Evolutionary conservation across 306 rosid genomes (phyloP).

Genomic region (Trichosanthes cucumerina): DNA sequence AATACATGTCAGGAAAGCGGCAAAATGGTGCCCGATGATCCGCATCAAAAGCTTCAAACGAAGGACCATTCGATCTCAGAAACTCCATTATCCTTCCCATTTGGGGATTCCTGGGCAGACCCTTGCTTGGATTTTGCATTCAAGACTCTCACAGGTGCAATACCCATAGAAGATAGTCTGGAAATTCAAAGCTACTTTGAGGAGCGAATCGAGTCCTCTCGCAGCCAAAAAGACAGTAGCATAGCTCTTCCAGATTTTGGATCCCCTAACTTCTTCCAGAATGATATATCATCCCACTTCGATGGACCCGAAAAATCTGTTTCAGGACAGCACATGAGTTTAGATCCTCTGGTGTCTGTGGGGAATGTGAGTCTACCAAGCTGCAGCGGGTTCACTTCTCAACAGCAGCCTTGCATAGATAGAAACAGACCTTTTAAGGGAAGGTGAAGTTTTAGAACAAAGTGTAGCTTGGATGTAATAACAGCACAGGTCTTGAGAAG

Average conservation of each 20-base stretch:
- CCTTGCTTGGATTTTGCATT: conserved; percentile 75
- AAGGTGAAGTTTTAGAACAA: conserved; percentile 33
- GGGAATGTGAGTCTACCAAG: conserved; percentile 25
- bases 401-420: conserved; percentile 33
- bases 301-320: conserved; percentile 40
- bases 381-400: conserved; percentile 37
- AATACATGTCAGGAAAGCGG: conserved; percentile 14
- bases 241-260: conserved; percentile 51
- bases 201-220: conserved; percentile 35
- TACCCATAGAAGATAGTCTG: conserved; percentile 59
- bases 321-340: conserved; percentile 24
- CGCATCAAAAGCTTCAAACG: conserved; percentile 20
- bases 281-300: conserved; percentile 40
- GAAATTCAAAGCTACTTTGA: conserved; percentile 36
- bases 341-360: conserved; percentile 27
- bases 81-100: conserved; percentile 46
- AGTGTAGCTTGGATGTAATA: conserved; percentile 3
- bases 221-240: conserved; percentile 23
- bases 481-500: conserved; percentile 1
- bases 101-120: conserved; percentile 75
- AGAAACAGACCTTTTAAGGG: conserved; percentile 34
- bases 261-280: conserved; percentile 40
- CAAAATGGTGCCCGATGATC: conserved; percentile 16
- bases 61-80: conserved; percentile 28
- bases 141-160: conserved; percentile 75